Evolutionary conservation across 2,329 filamentous ascomycete genomes (phyloP).

Genomic region (Epichloe glyceriae): DNA sequence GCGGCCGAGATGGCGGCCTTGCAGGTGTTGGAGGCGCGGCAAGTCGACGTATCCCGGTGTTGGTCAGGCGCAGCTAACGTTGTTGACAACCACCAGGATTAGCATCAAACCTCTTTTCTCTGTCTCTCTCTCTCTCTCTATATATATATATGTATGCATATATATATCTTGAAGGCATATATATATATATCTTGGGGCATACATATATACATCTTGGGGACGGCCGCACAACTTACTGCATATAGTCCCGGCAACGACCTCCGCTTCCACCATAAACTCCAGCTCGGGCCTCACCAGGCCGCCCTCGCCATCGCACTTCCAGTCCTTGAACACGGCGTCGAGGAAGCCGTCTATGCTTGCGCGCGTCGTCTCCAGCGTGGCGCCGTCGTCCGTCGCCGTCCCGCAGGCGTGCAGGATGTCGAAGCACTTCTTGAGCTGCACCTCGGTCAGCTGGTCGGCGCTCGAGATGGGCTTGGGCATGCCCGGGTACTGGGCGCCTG

Average conservation of each 20-base stretch:
- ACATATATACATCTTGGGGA: too few species aligned
- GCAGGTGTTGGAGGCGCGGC: constrained; percentile 9
- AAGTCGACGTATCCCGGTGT: constrained; percentile 6
- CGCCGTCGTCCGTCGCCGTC: constrained; percentile 12
- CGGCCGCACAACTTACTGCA: constrained; percentile 16
- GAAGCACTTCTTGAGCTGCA: constrained; percentile 17
- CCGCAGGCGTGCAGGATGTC: constrained; percentile 21
- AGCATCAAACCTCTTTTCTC: background rate
- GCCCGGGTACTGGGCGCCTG: constrained; percentile 9
- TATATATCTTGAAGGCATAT: too few species aligned
- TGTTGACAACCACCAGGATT: background rate
- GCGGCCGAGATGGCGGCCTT: constrained; percentile 12
- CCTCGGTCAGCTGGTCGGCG: constrained; percentile 15
- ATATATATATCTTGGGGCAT: too few species aligned
- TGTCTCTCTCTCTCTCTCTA: too few species aligned
- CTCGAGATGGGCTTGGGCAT: constrained; percentile 10
- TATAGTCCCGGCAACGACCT: constrained; percentile 14
- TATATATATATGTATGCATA: too few species aligned
- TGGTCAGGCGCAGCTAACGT: constrained; percentile 1
- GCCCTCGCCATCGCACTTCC: constrained; percentile 9
- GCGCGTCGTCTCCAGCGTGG: constrained; percentile 13
- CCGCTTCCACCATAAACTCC: constrained; percentile 18
- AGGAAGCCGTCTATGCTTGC: constrained; percentile 21
- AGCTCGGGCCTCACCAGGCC: constrained; percentile 12
- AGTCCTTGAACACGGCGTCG: constrained; percentile 17